phyloP scores from a whole-genome alignment of 2,329 filamentous ascomycete species.

The Fusarium paranaense region DNA sequence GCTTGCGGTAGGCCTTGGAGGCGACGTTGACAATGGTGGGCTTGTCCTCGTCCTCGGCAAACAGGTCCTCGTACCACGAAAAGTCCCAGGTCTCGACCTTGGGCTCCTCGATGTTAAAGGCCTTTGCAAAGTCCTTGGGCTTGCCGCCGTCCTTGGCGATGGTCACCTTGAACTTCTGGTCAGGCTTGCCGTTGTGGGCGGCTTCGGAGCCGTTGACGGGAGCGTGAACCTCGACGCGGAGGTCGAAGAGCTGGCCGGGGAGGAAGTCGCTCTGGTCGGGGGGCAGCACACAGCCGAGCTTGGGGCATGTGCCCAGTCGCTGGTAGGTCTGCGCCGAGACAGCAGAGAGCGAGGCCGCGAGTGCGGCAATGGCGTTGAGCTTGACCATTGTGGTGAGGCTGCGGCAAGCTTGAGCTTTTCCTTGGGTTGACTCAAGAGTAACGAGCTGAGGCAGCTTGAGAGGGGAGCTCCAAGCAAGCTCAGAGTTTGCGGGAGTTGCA shows the following conservation, averaged over 20 bases:
- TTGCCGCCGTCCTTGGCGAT: slow-evolving; percentile 73
- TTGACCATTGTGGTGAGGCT: slow-evolving; percentile 48
- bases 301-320: slow-evolving; percentile 69
- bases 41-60: slow-evolving; percentile 76
- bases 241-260: slow-evolving; percentile 85
- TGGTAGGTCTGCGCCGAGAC: slow-evolving; percentile 69
- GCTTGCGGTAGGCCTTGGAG: slow-evolving; percentile 80
- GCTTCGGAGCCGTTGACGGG: slow-evolving; percentile 85
- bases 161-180: slow-evolving; percentile 80
- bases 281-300: slow-evolving; percentile 69
- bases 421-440: slow-evolving; percentile 8
- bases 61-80: slow-evolving; percentile 87
- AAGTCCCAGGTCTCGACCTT: slow-evolving; percentile 85
- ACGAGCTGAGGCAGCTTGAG: slow-evolving; percentile 33
- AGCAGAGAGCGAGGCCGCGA: slow-evolving; percentile 51
- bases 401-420: background rate
- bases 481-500: slow-evolving; percentile 25
- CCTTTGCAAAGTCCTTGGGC: slow-evolving; percentile 68
- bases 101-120: slow-evolving; percentile 78
- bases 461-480: slow-evolving; percentile 10
- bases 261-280: slow-evolving; percentile 82
- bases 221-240: slow-evolving; percentile 84
- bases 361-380: slow-evolving; percentile 49
- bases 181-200: slow-evolving; percentile 74
- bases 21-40: slow-evolving; percentile 83